Base-by-base conservation (phyloP, 495 filamentous ascomycete genomes). In the Podospora didyma region DNA sequence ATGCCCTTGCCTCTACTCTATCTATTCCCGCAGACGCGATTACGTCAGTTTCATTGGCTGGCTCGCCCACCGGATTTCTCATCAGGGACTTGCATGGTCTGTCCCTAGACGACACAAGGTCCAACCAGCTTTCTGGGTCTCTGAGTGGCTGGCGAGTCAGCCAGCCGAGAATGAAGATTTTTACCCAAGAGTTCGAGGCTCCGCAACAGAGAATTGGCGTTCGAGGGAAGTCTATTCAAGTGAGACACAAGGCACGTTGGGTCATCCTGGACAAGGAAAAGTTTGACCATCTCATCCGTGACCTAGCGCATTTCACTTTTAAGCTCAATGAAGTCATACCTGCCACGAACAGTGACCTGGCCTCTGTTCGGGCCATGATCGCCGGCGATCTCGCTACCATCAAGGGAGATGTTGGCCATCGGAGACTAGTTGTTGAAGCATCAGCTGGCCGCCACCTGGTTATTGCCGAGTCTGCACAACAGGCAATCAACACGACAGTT, bases 271-370 rank as follows among this genome's bases (percentile, higher is more conserved):
- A 68, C 47, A 68, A 62, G 46, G 46, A 54, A 17, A 70, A 63
- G 37, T 70, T 70, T 45, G 55, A 60, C 22, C 19, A 31, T 2
- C 45, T 70, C 1, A 41, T 66, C 5, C 11, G 23, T 23, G 62
- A 70, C 12, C 48, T 70, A 2, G 28, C 49, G 9, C 35, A 64
- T 46, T 68, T 70, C 39, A 54, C 58, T 3, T 48, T 57, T 1
- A 65, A 62, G 22, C 64, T 69, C n/a, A 59, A 52, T 7, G 46
- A 57, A 12, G 19, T 69, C 16, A 49, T 69, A 11, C 67, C 65
- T 0, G 28, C 35, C 49, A 55, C 17, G 11, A n/a, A 14, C 3
- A 14, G 12, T 3, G 12, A 14, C 12, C n/a, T 17, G 37, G 11
- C 37, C 26, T 4, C 26, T 4, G 26, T 31, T 3, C 26, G 9